These are phyloP conservation scores for Arabis alpina DNA, from an alignment of 345 rosid species.

Conservation along the genomic window DNA sequence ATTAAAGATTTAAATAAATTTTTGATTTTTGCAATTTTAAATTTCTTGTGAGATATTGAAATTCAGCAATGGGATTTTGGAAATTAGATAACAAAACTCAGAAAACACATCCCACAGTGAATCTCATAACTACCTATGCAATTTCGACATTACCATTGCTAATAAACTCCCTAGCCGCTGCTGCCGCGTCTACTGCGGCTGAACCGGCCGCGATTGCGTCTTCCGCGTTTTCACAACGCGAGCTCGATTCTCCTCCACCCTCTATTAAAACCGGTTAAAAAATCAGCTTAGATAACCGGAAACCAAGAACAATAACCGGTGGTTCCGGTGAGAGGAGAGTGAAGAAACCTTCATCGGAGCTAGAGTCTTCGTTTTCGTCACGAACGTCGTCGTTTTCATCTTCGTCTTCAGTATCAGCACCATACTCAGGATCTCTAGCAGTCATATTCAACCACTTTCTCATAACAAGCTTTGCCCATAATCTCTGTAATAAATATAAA, in stretches of 20 bases:
- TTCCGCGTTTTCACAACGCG: constrained; percentile 36
- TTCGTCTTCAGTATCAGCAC: constrained; percentile 76
- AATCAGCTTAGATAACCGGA: constrained; percentile 23
- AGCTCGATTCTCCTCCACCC: constrained; percentile 16
- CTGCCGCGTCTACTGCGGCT: constrained; percentile 33
- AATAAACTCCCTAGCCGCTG: constrained; percentile 38
- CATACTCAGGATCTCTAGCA: constrained; percentile 67
- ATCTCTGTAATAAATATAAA: constrained; percentile 12
- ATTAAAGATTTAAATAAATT: too few species aligned
- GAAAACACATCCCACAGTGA: constrained; percentile 29
- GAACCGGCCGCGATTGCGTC: constrained; percentile 44
- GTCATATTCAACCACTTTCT: constrained; percentile 84
- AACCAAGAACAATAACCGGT: constrained; percentile 21
- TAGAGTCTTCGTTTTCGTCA: constrained; percentile 44
- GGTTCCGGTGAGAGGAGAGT: background rate
- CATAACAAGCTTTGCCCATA: constrained; percentile 80
- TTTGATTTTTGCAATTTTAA: too few species aligned
- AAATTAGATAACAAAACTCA: constrained; percentile 15
- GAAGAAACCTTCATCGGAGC: constrained; percentile 65
- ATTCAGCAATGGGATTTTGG: constrained; percentile 9
- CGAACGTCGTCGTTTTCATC: constrained; percentile 44
- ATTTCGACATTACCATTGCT: constrained; percentile 40
- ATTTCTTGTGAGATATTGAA: background rate
- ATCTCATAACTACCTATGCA: constrained; percentile 39
- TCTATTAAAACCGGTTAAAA: constrained; percentile 6